Percentiles rank a stretch among this genome's conserved stretches.
phyloP scores from a whole-genome alignment of 306 rosid species.

The Hylodesmum podocarpum region DNA sequence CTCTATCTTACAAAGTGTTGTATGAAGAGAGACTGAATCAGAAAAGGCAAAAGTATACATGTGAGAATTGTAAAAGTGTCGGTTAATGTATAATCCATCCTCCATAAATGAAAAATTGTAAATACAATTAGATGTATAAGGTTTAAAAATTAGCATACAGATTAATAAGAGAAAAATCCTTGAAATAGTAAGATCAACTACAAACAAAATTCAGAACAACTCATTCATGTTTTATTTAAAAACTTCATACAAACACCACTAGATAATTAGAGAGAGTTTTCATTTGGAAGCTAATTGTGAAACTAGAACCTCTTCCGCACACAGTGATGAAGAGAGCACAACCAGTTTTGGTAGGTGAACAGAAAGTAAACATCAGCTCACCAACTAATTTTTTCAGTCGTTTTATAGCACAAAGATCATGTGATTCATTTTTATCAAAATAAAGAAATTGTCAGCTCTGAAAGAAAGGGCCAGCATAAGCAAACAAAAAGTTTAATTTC shows the following conservation, averaged over 20 bases:
- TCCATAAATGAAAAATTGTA: not conserved
- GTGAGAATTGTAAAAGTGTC: not conserved
- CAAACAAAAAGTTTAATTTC: not conserved
- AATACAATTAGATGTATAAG: not conserved
- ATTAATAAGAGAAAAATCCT: not conserved
- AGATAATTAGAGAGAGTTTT: not conserved
- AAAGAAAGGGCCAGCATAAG: slow-evolving; percentile 9
- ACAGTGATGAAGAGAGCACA: not conserved
- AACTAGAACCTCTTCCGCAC: slow-evolving; percentile 3
- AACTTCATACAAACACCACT: slow-evolving; percentile 7
- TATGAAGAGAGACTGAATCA: slow-evolving; percentile 24
- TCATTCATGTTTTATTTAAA: not conserved
- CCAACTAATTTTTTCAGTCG: slow-evolving; percentile 1
- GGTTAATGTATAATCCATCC: not conserved
- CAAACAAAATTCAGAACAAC: not conserved
- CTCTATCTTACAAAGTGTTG: not conserved
- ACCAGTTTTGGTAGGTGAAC: slow-evolving; percentile 22
- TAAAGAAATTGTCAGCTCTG: not conserved
- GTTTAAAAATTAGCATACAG: not conserved
- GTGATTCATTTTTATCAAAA: slow-evolving; percentile 11
- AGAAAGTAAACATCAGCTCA: not conserved
- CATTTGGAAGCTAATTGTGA: not conserved
- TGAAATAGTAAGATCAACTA: not conserved
- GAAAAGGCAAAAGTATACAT: slow-evolving; percentile 15
- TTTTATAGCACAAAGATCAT: slow-evolving; percentile 1